Percentiles rank a stretch among this genome's conserved stretches.
These are phyloP conservation scores for Sesbania bispinosa DNA, from an alignment of 306 rosid genomes.

Conservation along the genomic window DNA sequence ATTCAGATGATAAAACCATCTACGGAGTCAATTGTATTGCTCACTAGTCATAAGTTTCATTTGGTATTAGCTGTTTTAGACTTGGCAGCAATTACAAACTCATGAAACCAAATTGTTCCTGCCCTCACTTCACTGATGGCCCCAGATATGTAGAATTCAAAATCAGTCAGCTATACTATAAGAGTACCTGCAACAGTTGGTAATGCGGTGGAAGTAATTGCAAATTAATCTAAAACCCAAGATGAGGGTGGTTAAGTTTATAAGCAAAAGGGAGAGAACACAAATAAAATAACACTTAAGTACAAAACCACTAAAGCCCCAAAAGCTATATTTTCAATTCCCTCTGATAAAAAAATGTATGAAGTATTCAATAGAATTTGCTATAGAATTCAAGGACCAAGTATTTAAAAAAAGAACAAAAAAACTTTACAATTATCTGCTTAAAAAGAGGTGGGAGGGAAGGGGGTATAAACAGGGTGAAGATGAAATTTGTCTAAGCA, in stretches of 20 bases:
- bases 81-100: neutral
- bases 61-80: neutral
- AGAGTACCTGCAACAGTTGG: too few species aligned
- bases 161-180: too few species aligned
- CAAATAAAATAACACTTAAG: neutral
- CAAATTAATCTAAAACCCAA: too few species aligned
- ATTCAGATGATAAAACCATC: neutral
- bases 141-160: too few species aligned
- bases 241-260: neutral
- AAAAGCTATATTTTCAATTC: constrained; percentile 17
- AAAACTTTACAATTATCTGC: constrained; percentile 59
- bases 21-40: neutral
- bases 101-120: neutral
- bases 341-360: constrained; percentile 6
- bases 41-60: neutral
- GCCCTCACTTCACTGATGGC: too few species aligned
- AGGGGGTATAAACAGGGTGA: constrained; percentile 8
- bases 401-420: constrained; percentile 21
- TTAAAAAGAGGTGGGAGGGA: neutral
- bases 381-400: constrained; percentile 7
- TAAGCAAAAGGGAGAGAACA: neutral
- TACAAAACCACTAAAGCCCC: neutral
- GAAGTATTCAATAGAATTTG: constrained; percentile 10
- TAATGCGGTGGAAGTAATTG: too few species aligned
- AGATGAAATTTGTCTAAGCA: constrained; percentile 31